Percentiles rank a stretch among this genome's conserved stretches.
Evolutionary conservation across 169 alveolate genomes (phyloP).

Genomic region (Eimeria praecox): DNA sequence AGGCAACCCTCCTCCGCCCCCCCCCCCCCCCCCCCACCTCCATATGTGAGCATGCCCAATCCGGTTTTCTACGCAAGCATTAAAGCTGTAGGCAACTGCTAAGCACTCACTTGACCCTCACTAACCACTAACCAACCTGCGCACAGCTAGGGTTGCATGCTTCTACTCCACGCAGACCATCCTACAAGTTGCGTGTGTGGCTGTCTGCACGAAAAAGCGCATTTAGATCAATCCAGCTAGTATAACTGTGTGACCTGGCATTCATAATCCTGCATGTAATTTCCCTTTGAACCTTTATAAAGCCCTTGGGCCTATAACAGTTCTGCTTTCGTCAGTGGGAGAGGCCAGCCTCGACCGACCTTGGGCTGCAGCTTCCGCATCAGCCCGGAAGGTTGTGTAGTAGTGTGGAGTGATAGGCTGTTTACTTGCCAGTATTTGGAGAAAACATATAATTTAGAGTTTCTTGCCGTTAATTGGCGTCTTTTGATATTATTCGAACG

Average conservation of each 20-base stretch:
- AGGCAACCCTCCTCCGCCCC: too few species aligned
- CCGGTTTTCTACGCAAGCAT: not conserved
- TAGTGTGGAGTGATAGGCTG: not conserved
- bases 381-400: not conserved
- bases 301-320: not conserved
- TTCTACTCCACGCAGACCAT: not conserved
- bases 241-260: not conserved
- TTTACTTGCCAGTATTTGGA: not conserved
- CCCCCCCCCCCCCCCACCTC: too few species aligned
- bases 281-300: not conserved
- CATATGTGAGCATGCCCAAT: not conserved
- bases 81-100: not conserved
- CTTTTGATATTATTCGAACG: not conserved
- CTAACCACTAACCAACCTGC: not conserved
- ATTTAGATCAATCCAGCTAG: not conserved
- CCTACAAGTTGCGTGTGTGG: not conserved
- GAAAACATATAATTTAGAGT: not conserved
- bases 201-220: not conserved
- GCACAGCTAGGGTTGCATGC: not conserved
- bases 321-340: not conserved
- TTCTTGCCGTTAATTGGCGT: not conserved
- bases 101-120: not conserved
- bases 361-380: slow-evolving; percentile 8
- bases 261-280: not conserved
- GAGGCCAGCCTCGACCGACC: not conserved